These are phyloP conservation scores for Hyaloscypha variabilis DNA, from an alignment of 495 filamentous ascomycete species.

Conservation along the genomic window DNA sequence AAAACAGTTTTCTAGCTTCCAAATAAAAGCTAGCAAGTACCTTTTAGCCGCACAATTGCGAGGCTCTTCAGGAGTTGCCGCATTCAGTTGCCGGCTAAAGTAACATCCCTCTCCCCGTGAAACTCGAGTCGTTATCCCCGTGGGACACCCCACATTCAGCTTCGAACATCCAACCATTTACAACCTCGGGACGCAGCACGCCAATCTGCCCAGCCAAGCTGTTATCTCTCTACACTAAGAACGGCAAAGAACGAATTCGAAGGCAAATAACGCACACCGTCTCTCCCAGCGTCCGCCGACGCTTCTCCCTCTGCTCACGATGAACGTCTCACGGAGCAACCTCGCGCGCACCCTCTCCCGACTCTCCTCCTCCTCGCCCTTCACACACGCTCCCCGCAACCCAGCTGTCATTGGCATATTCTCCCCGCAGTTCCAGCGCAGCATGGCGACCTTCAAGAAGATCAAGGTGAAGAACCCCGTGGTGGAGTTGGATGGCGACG, in stretches of 20 bases:
- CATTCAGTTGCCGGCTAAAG: background rate
- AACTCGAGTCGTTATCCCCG: background rate
- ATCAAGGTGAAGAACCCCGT: constrained; percentile 98
- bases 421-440: constrained; percentile 11
- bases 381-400: background rate
- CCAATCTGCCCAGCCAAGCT: background rate
- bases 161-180: background rate
- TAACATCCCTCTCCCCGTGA: background rate
- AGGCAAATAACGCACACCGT: background rate
- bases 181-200: background rate
- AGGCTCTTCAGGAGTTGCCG: background rate
- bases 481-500: constrained; percentile 96
- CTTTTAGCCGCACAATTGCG: background rate
- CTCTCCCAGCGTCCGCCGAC: background rate
- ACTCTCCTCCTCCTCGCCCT: background rate
- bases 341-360: background rate
- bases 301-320: background rate
- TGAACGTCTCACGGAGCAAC: constrained; percentile 5
- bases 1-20: background rate
- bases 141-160: background rate
- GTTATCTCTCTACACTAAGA: background rate
- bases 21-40: background rate
- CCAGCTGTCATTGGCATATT: background rate
- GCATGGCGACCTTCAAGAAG: constrained; percentile 51
- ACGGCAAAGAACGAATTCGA: background rate